These are phyloP conservation scores for Ceratobasidium sp. DNA, from an alignment of 1,284 basidiomycete genomes.

Conservation along the genomic window DNA sequence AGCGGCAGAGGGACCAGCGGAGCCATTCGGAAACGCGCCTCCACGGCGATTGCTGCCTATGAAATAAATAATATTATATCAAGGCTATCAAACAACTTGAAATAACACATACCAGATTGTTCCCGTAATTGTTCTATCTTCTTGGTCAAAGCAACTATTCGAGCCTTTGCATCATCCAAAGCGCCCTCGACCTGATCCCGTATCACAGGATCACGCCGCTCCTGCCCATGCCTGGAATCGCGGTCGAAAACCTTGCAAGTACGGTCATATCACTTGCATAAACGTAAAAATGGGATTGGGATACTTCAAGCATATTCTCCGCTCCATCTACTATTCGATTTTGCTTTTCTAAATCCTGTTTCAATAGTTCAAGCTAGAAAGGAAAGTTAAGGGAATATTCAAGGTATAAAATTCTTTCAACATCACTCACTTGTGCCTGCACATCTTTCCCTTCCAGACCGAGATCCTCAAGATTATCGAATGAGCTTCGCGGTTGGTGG, in stretches of 20 bases:
- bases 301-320: constrained; percentile 75
- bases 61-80: constrained; percentile 1
- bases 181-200: constrained; percentile 77
- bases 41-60: constrained; percentile 42
- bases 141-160: constrained; percentile 68
- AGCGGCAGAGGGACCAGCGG: constrained; percentile 48
- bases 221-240: constrained; percentile 17
- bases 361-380: constrained; percentile 67
- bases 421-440: constrained; percentile 54
- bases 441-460: constrained; percentile 56
- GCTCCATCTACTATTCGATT: constrained; percentile 83
- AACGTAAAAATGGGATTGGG: constrained; percentile 53
- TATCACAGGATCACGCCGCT: constrained; percentile 59
- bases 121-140: constrained; percentile 66
- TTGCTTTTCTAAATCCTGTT: constrained; percentile 69
- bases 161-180: constrained; percentile 69
- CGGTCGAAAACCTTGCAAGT: constrained; percentile 42
- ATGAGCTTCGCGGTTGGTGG: constrained; percentile 22
- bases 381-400: background rate
- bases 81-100: background rate
- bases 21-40: constrained; percentile 12
- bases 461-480: constrained; percentile 30
- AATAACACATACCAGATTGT: constrained; percentile 43
- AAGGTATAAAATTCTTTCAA: constrained; percentile 19
- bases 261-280: constrained; percentile 42